These are phyloP conservation scores for Kalmusia sp. DNA, from an alignment of 2,329 filamentous ascomycete species.

Conservation along the genomic window DNA sequence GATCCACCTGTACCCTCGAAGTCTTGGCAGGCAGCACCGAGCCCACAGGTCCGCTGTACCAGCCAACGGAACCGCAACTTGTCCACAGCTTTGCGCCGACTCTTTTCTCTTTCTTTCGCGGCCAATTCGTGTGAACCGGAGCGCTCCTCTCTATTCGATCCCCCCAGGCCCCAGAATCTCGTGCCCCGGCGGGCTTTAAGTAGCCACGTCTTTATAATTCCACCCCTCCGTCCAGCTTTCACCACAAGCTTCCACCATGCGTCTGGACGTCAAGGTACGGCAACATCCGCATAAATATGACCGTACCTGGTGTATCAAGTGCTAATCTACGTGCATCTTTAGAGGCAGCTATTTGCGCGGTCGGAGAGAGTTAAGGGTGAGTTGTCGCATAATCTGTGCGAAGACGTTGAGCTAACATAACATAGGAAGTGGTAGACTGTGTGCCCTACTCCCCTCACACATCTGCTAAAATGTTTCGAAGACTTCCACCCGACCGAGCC, in stretches of 20 bases:
- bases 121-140: background rate
- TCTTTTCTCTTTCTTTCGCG: conserved; percentile 1
- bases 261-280: conserved; percentile 55
- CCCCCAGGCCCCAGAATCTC: conserved; percentile 7
- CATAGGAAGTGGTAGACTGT: conserved; percentile 43
- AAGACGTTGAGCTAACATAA: conserved; percentile 30
- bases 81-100: conserved; percentile 5
- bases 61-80: conserved; percentile 12
- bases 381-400: conserved; percentile 10
- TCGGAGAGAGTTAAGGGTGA: conserved; percentile 86
- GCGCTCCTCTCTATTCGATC: background rate
- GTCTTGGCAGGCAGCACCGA: conserved; percentile 39
- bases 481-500: conserved; percentile 97
- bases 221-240: conserved; percentile 36
- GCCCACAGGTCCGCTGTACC: conserved; percentile 24
- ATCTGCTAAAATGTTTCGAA: conserved; percentile 60
- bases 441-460: conserved; percentile 4
- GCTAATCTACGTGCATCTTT: conserved; percentile 52
- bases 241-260: conserved; percentile 46
- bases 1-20: conserved; percentile 31
- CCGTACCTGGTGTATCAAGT: background rate
- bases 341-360: conserved; percentile 85
- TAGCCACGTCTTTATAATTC: conserved; percentile 46
- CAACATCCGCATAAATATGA: conserved; percentile 3
- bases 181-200: conserved; percentile 43